Percentiles rank a stretch among this genome's conserved stretches.
Conservation (phyloP, 2,329 filamentous ascomycete genomes). For the Metarhizium sp. region DNA sequence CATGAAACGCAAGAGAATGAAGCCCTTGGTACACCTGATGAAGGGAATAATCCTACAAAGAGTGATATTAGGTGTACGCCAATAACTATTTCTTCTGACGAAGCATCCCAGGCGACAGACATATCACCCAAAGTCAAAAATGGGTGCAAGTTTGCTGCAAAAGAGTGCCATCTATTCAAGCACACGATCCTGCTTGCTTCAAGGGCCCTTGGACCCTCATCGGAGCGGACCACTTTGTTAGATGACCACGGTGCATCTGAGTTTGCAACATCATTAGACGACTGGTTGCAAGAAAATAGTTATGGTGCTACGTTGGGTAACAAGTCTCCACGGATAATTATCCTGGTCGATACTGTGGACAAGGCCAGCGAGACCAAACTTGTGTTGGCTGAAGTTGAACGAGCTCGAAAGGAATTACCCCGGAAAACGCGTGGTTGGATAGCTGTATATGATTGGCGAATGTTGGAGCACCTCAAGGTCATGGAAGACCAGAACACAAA, state of each 20-base stretch:
- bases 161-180: constrained; percentile 27
- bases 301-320: constrained; percentile 1
- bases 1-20: neutral
- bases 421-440: constrained; percentile 26
- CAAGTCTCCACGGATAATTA: constrained; percentile 1
- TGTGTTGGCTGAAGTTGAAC: constrained; percentile 25
- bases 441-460: constrained; percentile 37
- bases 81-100: neutral
- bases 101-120: neutral
- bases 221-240: constrained; percentile 29
- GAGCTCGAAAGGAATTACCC: constrained; percentile 15
- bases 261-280: constrained; percentile 23
- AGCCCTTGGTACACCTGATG: neutral
- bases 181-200: constrained; percentile 32
- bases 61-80: neutral
- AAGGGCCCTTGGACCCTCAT: constrained; percentile 26
- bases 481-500: constrained; percentile 24
- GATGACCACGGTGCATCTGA: constrained; percentile 30
- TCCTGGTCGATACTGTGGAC: constrained; percentile 33
- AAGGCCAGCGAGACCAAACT: constrained; percentile 18
- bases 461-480: constrained; percentile 30
- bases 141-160: constrained; percentile 22
- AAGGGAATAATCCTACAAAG: neutral
- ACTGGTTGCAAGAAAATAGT: constrained; percentile 19
- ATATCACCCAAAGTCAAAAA: neutral